Percentiles rank a stretch among this genome's conserved stretches.
phyloP scores from a whole-genome alignment of 2,329 filamentous ascomycete species.

The Cercospora beticola region DNA sequence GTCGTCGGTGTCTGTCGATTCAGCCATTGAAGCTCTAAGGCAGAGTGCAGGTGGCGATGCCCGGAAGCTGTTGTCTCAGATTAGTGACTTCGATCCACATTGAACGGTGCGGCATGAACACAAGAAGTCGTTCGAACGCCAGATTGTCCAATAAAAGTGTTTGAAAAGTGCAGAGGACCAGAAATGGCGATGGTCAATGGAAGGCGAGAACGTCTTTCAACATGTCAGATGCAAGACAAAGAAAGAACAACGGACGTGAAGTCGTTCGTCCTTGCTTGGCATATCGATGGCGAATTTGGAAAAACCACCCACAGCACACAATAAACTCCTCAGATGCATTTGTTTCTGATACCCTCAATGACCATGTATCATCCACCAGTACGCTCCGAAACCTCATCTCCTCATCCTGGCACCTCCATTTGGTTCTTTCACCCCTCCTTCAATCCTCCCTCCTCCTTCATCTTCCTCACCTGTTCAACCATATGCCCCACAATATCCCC shows the following conservation, averaged over 20 bases:
- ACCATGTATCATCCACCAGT: not conserved
- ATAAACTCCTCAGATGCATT: not conserved
- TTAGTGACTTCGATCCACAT: not conserved
- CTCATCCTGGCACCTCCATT: no score
- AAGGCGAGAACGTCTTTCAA: not conserved
- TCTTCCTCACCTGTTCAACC: not conserved
- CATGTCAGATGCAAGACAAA: not conserved
- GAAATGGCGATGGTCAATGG: not conserved
- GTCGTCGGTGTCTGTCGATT: not conserved
- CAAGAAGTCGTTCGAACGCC: not conserved
- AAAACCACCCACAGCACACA: not conserved
- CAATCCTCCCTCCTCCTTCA: not conserved
- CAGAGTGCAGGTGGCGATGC: not conserved
- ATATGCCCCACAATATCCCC: constrained; percentile 7
- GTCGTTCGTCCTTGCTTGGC: not conserved
- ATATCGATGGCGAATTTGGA: not conserved
- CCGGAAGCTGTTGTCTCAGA: not conserved
- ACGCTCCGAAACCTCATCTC: no score
- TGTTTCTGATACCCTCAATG: not conserved
- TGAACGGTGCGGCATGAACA: not conserved
- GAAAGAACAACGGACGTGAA: not conserved
- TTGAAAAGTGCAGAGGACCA: not conserved
- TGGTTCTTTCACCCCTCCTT: not conserved
- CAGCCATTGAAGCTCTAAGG: not conserved
- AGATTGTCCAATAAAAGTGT: not conserved